Percentiles rank a stretch among this genome's conserved stretches.
Evolutionary conservation across 164 flowering plant genomes (phyloP).

Genomic region (Sextonia rubra): DNA sequence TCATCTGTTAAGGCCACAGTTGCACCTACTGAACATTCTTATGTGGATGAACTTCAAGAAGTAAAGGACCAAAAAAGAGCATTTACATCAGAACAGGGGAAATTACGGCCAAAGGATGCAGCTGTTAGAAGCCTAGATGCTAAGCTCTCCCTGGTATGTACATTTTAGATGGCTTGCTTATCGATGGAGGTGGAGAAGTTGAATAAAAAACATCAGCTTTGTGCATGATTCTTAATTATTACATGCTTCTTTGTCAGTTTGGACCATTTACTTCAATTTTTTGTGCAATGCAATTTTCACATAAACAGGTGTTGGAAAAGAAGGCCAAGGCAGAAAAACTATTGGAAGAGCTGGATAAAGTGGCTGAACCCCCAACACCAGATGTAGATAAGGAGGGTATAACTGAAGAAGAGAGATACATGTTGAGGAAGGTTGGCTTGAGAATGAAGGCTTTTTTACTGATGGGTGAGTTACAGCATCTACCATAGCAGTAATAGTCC

Average conservation of each 20-base stretch:
- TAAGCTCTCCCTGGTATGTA: conserved; percentile 61
- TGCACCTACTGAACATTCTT: conserved; percentile 16
- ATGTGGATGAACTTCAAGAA: conserved; percentile 17
- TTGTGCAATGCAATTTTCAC: conserved; percentile 6
- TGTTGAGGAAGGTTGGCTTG: conserved; percentile 90
- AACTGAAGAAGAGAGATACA: conserved; percentile 85
- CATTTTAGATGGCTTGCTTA: not conserved
- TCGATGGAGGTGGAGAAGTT: not conserved
- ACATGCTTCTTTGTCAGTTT: conserved; percentile 1
- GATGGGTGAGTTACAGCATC: conserved; percentile 51
- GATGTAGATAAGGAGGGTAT: conserved; percentile 78
- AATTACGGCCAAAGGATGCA: conserved; percentile 26
- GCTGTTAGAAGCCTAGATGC: conserved; percentile 34
- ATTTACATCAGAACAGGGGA: conserved; percentile 18
- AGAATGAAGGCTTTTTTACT: conserved; percentile 81
- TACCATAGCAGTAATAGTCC: not conserved
- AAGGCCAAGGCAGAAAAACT: conserved; percentile 74
- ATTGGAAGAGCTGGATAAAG: conserved; percentile 59
- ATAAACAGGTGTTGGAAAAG: conserved; percentile 61
- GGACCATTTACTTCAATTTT: not conserved
- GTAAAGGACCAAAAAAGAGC: conserved; percentile 16
- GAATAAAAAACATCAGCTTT: not conserved
- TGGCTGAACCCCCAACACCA: conserved; percentile 31
- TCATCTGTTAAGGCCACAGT: conserved; percentile 15
- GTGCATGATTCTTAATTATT: not conserved